These are phyloP conservation scores for sweet orange (Citrus sinensis) DNA, from an alignment of 345 rosid species.

Conservation along the genomic window DVS_A1.0 CM039169.1:32738001-32738500, in stretches of 20 bases:
- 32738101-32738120: not conserved
- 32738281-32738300: not conserved
- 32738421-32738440: no score
- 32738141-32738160: not conserved
- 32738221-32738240: no score
- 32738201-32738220: not conserved
- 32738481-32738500: no score
- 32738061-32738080: not conserved
- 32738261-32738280: not conserved
- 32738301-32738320: not conserved
- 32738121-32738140: not conserved
- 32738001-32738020: not conserved
- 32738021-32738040: not conserved
- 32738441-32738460: no score
- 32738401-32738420: no score
- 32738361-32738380: no score
- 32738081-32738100: not conserved
- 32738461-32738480: no score
- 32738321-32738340: not conserved
- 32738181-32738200: not conserved
- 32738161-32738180: constrained; percentile 1
- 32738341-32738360: no score
- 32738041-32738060: not conserved
- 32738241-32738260: not conserved
- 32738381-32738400: no score